Evolutionary conservation across 257 asterid species (phyloP).

Genomic region (Nicotiana tabacum): DNA sequence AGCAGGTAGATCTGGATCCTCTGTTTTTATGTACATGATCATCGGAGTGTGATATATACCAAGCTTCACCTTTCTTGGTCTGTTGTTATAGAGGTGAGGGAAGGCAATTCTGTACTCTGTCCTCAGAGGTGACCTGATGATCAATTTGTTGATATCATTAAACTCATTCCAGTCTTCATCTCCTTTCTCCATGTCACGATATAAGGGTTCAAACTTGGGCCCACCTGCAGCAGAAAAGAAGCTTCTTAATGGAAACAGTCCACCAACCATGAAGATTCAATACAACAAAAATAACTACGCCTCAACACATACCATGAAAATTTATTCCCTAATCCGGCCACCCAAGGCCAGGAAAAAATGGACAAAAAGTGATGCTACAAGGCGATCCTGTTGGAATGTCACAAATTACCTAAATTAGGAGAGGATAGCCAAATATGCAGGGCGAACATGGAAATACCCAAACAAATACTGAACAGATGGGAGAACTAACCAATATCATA

Average conservation of each 20-base stretch:
- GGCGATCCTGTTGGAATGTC: neutral
- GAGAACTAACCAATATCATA: neutral
- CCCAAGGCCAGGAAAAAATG: neutral
- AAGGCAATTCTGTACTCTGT: conserved; percentile 99
- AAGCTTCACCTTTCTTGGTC: conserved; percentile 93
- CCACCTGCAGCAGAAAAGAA: conserved; percentile 57
- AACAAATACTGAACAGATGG: neutral
- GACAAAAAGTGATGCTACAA: neutral
- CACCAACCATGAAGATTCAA: neutral
- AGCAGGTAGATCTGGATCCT: conserved; percentile 99
- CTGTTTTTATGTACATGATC: conserved; percentile 96
- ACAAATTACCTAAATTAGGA: neutral
- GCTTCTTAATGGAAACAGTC: neutral
- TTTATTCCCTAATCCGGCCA: neutral
- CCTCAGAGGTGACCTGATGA: conserved; percentile 94
- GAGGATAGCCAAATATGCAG: neutral
- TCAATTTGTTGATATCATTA: conserved; percentile 90
- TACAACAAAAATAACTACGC: too few relatives aligned
- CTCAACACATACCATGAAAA: neutral
- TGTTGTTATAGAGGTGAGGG: conserved; percentile 89
- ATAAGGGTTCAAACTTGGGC: conserved; percentile 95
- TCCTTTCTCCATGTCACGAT: conserved; percentile 99
- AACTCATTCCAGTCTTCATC: conserved; percentile 99
- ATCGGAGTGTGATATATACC: conserved; percentile 89
- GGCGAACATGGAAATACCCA: neutral